Conservation (phyloP, 2,329 filamentous ascomycete genomes). For the Colletotrichum orchidophilum region DNA sequence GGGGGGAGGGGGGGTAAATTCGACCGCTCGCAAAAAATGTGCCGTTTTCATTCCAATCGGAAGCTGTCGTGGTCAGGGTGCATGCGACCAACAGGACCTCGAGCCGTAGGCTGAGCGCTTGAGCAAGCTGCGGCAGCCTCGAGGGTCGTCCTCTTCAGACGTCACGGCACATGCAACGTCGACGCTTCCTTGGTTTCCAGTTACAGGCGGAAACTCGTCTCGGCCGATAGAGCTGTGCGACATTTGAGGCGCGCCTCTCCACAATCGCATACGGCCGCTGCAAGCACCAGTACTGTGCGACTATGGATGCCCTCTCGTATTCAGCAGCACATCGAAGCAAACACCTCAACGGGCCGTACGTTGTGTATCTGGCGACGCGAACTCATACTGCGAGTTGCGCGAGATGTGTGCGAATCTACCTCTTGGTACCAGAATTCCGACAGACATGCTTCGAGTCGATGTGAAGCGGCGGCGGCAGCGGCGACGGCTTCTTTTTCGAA, state of each 20-base stretch:
- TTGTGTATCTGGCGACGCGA: not conserved
- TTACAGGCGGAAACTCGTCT: slow-evolving; percentile 26
- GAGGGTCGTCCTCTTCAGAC: slow-evolving; percentile 29
- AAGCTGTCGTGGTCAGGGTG: slow-evolving; percentile 21
- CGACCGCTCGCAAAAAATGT: not conserved
- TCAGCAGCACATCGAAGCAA: not conserved
- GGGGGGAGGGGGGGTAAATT: not conserved
- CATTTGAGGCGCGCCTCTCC: slow-evolving; percentile 22
- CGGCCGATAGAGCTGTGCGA: slow-evolving; percentile 32
- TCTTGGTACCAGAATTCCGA: not conserved
- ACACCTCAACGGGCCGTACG: not conserved
- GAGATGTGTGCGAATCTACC: not conserved
- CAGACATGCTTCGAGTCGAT: slow-evolving; percentile 1
- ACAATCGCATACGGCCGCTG: slow-evolving; percentile 26
- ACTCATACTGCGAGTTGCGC: not conserved
- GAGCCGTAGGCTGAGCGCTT: slow-evolving; percentile 7
- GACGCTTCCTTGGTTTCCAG: not conserved
- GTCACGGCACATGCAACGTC: slow-evolving; percentile 24
- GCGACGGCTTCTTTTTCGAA: not conserved
- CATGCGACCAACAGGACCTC: slow-evolving; percentile 17
- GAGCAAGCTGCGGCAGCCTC: slow-evolving; percentile 24
- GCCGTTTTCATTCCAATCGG: slow-evolving; percentile 21
- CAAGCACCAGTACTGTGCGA: not conserved
- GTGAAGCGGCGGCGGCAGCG: slow-evolving; percentile 5
- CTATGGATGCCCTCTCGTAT: slow-evolving; percentile 8